These are phyloP conservation scores for Sarcomyxa edulis DNA, from an alignment of 768 basidiomycete genomes.

Conservation along the genomic window DNA sequence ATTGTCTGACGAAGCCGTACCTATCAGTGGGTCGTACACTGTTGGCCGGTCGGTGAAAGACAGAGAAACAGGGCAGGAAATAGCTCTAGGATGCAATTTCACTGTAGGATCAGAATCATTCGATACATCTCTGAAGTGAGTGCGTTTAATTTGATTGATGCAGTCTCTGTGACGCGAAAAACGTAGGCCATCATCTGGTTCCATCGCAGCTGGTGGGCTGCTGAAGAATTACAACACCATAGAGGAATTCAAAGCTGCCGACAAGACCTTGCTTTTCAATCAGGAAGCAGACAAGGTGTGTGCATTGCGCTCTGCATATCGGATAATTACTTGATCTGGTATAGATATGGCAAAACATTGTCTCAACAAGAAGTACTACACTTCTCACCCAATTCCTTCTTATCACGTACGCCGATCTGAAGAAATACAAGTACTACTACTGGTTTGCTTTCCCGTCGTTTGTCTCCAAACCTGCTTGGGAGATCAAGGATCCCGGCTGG, in stretches of 20 bases:
- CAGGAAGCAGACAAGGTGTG: conserved; percentile 60
- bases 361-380: conserved; percentile 44
- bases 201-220: conserved; percentile 52
- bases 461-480: conserved; percentile 86
- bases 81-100: conserved; percentile 67
- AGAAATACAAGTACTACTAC: conserved; percentile 96
- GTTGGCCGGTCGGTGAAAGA: conserved; percentile 71
- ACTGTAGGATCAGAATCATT: conserved; percentile 65
- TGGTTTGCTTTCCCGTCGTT: conserved; percentile 98
- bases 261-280: conserved; percentile 87
- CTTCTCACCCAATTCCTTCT: conserved; percentile 76
- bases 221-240: conserved; percentile 97
- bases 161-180: no score
- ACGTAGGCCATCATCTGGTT: conserved; percentile 39
- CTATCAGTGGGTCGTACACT: conserved; percentile 63
- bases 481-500: conserved; percentile 65
- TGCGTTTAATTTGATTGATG: conserved; percentile 4
- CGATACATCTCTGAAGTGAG: conserved; percentile 40
- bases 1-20: conserved; percentile 67
- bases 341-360: conserved; percentile 69
- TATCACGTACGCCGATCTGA: conserved; percentile 94
- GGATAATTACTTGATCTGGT: background rate
- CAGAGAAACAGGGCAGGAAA: conserved; percentile 67
- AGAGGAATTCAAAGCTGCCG: conserved; percentile 87
- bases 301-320: conserved; percentile 6